Conservation (phyloP, 306 rosid genomes). For the Citrullus amarus region DNA sequence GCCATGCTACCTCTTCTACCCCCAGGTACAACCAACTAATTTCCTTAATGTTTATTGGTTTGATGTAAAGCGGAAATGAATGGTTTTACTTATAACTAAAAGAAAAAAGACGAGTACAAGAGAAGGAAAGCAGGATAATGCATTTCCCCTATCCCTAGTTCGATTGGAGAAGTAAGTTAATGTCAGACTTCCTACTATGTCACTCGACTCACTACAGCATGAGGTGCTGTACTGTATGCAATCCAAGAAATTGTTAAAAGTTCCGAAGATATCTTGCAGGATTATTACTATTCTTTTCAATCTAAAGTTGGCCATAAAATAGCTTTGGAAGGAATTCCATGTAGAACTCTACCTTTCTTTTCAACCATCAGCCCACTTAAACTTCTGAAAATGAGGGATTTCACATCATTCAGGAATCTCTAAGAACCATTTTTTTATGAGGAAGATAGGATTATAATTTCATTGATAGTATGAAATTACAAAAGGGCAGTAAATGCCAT, state of each 20-base stretch:
- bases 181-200: not conserved
- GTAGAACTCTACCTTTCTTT: not conserved
- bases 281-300: not conserved
- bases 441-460: too few species aligned
- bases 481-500: too few species aligned
- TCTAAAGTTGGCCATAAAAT: not conserved
- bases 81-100: not conserved
- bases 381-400: not conserved
- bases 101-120: not conserved
- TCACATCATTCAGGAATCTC: not conserved
- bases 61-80: not conserved
- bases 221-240: not conserved
- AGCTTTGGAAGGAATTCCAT: not conserved
- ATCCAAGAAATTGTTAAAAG: not conserved
- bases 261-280: not conserved
- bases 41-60: not conserved
- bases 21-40: constrained; percentile 29
- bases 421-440: not conserved
- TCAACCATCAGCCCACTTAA: not conserved
- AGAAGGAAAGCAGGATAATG: not conserved
- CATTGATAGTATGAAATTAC: too few species aligned
- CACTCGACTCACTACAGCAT: not conserved
- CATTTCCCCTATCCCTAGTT: not conserved
- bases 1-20: constrained; percentile 20
- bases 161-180: not conserved